Evolutionary conservation across 371 early-diverging fungal species (phyloP), one percentile per base, ranked within the genome.

Genomic region (Mucor circinelloides): DNA sequence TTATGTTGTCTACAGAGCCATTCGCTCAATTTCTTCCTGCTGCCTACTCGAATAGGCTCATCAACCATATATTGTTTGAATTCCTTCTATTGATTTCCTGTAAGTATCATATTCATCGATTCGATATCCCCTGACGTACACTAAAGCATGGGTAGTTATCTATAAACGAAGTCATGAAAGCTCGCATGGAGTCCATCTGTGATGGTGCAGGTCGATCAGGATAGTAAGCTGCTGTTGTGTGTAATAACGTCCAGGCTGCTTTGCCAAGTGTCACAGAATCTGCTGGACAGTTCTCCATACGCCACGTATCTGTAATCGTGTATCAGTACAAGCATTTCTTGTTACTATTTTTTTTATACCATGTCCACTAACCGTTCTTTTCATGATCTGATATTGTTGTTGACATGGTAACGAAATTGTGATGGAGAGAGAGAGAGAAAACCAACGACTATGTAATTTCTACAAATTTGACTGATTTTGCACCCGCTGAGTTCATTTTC

Each of bases 161-260:
- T 13, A 97, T 84, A 69, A 99, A 91, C 5, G 93, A 84, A 17
- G 78, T 68, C 42, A 96, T 74, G 54, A 97, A 87, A 0, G 82
- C 71, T 62, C 78, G 66, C 90, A 95, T 93, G 60, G 86, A 85
- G 23, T 80, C 76, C 85, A 95, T 91, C 69, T 99, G 92, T 44
- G 83, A 77, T 2, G 76, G 68, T 0, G 92, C 89, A 0, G 99
- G 97, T 15, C 81, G 75, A 19, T 94, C 92, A 0, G 99, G 99
- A 76, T 97, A 99, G 79, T 97, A 97, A 0, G 99, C 96, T 12
- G 98, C 98, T 88, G 98, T 94, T 1, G 99, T 98, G 79, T 99
- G 99, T 44, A 99, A 81, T 67, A 99, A 93, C 3, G 97, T 96
- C 99, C 99, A 99, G 0, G 99, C 95, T 3, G 94, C 85, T 28